These are phyloP conservation scores for Exophiala calicioides DNA, from an alignment of 2,329 filamentous ascomycete genomes.

Conservation along the genomic window DNA sequence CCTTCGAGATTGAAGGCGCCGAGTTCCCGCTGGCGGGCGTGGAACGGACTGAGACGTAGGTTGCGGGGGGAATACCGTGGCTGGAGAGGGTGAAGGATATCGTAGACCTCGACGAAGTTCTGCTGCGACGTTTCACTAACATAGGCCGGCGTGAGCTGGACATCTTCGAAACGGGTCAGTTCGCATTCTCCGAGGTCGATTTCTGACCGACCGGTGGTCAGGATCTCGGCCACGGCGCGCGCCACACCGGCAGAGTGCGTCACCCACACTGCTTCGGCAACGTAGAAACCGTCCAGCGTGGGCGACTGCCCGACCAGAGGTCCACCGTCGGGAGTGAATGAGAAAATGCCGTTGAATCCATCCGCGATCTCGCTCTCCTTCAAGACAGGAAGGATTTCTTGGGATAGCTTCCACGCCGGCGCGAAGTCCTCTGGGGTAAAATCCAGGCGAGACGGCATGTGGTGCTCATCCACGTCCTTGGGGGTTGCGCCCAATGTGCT, in stretches of 20 bases:
- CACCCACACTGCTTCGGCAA: conserved; percentile 68
- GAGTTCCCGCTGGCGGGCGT: conserved; percentile 55
- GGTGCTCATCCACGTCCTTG: conserved; percentile 56
- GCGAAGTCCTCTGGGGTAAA: conserved; percentile 64
- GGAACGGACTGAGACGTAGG: conserved; percentile 61
- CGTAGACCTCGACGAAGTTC: conserved; percentile 66
- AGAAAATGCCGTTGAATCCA: conserved; percentile 67
- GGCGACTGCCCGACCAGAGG: conserved; percentile 61
- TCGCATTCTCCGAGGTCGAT: conserved; percentile 63
- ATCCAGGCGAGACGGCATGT: conserved; percentile 64
- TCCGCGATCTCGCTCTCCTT: conserved; percentile 54
- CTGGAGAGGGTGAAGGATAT: conserved; percentile 63
- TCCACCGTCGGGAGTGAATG: conserved; percentile 65
- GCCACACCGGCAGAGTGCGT: conserved; percentile 66
- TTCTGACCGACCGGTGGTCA: conserved; percentile 58
- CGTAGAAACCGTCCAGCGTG: conserved; percentile 61
- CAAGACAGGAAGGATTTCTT: conserved; percentile 57
- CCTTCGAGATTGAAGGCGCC: conserved; percentile 59
- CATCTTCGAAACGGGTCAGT: conserved; percentile 61
- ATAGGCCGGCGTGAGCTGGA: conserved; percentile 58
- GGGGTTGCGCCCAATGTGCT: conserved; percentile 56
- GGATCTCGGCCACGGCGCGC: conserved; percentile 59
- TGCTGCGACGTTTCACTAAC: conserved; percentile 61
- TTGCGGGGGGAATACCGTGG: conserved; percentile 60
- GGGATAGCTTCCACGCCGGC: conserved; percentile 60